These are phyloP conservation scores for Xylaria sp. DNA, from an alignment of 2,329 filamentous ascomycete genomes.

Conservation along the genomic window DNA sequence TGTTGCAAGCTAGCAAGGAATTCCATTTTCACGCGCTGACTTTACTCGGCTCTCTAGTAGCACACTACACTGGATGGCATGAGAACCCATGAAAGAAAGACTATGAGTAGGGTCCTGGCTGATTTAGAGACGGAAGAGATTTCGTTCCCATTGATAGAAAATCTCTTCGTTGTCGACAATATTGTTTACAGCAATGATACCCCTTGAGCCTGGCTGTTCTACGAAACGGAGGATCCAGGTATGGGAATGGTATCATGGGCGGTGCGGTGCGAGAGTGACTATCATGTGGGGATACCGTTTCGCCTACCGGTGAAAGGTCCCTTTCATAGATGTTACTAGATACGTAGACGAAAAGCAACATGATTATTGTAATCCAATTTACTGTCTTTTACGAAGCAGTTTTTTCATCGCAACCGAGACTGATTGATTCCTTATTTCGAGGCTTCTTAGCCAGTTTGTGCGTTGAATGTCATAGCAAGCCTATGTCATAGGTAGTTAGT, in stretches of 20 bases:
- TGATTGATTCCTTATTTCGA: no score
- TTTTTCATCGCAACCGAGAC: no score
- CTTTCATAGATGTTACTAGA: background rate
- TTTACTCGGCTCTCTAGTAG: background rate
- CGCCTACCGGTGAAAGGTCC: background rate
- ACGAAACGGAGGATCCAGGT: background rate
- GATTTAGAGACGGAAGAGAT: constrained; percentile 2
- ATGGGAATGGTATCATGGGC: background rate
- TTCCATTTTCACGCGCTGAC: background rate
- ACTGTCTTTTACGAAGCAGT: no score
- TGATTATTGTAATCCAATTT: background rate
- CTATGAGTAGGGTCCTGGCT: background rate
- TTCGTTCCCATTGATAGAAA: background rate
- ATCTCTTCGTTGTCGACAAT: background rate
- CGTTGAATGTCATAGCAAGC: no score
- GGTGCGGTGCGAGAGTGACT: background rate
- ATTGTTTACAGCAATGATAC: constrained; percentile 4
- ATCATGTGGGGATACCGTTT: background rate
- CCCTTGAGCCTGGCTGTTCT: background rate
- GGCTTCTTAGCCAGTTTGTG: no score
- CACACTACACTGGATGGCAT: background rate
- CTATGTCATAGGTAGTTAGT: no score
- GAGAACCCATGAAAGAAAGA: background rate
- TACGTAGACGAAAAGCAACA: background rate
- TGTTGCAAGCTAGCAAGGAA: background rate